Evolutionary conservation across 2,329 filamentous ascomycete species (phyloP).

Genomic region (Colletotrichum sublineola): DNA sequence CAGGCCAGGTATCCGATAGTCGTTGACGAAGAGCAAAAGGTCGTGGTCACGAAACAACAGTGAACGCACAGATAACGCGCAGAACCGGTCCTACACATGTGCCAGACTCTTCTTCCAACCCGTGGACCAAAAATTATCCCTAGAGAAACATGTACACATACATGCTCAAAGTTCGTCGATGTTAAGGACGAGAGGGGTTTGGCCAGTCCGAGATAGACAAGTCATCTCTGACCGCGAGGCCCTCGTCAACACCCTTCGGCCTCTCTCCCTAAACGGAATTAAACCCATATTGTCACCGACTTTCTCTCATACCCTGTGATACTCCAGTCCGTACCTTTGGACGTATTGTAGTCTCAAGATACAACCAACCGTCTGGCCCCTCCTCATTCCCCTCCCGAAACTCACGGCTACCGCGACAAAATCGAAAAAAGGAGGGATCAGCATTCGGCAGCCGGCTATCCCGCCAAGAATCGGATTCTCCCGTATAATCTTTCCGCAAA

Average conservation of each 20-base stretch:
- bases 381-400: not conserved
- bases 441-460: not conserved
- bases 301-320: not conserved
- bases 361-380: not conserved
- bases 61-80: constrained; percentile 3
- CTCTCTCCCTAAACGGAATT: not conserved
- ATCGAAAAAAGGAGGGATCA: not conserved
- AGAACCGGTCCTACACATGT: constrained; percentile 16
- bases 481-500: not conserved
- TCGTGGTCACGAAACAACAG: not conserved
- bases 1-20: not conserved
- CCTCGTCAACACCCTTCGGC: not conserved
- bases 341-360: not conserved
- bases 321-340: not conserved
- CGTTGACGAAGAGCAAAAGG: constrained; percentile 3
- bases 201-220: not conserved
- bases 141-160: not conserved
- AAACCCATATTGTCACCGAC: not conserved
- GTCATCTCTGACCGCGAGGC: not conserved
- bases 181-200: not conserved
- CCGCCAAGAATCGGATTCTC: constrained; percentile 7
- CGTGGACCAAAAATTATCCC: not conserved
- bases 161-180: not conserved
- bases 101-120: not conserved
- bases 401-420: constrained; percentile 6